Base-by-base conservation (phyloP, 768 basidiomycete species). In the Suillus occidentalis region DNA sequence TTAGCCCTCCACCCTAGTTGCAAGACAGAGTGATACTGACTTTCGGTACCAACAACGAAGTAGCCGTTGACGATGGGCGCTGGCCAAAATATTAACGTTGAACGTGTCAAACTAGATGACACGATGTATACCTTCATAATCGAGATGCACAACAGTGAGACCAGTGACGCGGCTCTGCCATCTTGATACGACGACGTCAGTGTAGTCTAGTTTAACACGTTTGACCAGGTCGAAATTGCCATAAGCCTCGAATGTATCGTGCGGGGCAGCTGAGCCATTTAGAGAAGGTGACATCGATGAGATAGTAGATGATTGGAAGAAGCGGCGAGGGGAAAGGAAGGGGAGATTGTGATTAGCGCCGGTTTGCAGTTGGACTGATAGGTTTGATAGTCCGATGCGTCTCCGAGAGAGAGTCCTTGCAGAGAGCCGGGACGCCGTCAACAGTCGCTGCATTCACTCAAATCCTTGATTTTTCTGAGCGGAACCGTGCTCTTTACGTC, bases 31-130 rank as follows among this genome's bases (percentile, higher is more conserved):
- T 42, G 59, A 75, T 40, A 72, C 87, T 60, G 72, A 94, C 94
- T 97, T 81, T 97, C 95, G 20, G 95, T 97, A 22, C 85, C 86
- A 43, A 97, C 87, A 40, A 91, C 90, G 72, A 97, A 95, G 73
- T 94, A 95, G 3, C 94, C 95, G 69, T 95, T 92, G 1, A 97
- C 90, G 67, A 95, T 85, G 18, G 94, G 94, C 47, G 92, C 91
- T 95, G 70, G 45, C 57, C 66, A 50, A 49, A 57, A 53, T 50
- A 42, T 77, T 67, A 75, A 60, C 65, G 4, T 53, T 5, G 66
- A 43, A 45, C 37, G 36, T 42, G 49, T 36, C 34, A 63, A 69
- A 39, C 47, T 22, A 37, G 40, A 25, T 60, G 62, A 45, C 31
- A 52, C 14, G 59, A n/a, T 20, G 69, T 81, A 69, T 69, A 90